Evolutionary conservation across 2,329 filamentous ascomycete species (phyloP).

Genomic region (Colletotrichum tropicale): DNA sequence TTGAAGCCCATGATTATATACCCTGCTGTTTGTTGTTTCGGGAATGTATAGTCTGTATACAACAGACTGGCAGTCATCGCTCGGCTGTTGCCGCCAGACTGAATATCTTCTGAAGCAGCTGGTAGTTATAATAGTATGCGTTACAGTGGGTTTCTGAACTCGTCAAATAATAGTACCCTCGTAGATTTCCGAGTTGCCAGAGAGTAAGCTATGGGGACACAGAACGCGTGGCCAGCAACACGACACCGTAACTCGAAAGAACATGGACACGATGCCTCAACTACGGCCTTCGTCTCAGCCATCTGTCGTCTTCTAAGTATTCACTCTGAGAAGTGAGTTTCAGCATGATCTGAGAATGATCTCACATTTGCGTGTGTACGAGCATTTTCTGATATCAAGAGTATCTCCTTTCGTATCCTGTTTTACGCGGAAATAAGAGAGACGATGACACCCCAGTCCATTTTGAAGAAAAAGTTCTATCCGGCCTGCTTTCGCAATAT

Average conservation of each 20-base stretch:
- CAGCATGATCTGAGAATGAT: neutral
- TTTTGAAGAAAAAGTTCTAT: too few species aligned
- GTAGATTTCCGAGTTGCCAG: too few species aligned
- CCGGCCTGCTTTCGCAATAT: too few species aligned
- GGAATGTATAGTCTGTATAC: fast-evolving
- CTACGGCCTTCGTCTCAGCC: neutral
- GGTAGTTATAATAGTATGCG: neutral
- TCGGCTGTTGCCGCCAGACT: neutral
- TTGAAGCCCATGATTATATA: neutral
- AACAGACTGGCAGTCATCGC: neutral
- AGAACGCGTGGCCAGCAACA: neutral
- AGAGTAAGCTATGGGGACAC: too few species aligned
- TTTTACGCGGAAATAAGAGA: too few species aligned
- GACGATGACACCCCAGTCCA: too few species aligned
- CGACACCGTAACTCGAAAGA: neutral
- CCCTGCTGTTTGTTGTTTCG: fast-evolving
- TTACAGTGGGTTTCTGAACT: neutral
- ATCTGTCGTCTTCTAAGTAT: neutral
- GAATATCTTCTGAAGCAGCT: neutral
- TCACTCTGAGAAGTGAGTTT: neutral
- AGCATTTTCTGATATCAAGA: too few species aligned
- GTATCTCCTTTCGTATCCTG: too few species aligned
- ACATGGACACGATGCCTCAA: neutral
- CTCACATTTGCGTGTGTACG: too few species aligned
- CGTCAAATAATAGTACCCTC: neutral